These are phyloP conservation scores for Chytriomyces sp. DNA, from an alignment of 192 early-diverging fungal species.

Conservation along the genomic window DNA sequence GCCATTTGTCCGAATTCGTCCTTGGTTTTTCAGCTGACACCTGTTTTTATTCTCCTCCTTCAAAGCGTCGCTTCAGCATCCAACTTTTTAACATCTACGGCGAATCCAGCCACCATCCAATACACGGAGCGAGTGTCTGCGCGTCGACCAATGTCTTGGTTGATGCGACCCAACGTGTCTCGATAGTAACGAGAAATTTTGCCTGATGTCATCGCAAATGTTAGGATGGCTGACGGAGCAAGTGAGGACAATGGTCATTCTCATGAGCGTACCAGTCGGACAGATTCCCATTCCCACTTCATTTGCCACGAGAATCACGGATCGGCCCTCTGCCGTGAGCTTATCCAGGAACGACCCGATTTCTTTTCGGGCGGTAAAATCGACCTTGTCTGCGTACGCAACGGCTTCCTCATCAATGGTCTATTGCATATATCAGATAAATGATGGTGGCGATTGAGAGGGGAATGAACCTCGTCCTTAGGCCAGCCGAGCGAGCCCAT, in stretches of 20 bases:
- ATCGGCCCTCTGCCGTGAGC: constrained; percentile 1
- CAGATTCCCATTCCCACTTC: constrained; percentile 34
- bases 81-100: constrained; percentile 32
- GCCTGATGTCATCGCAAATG: neutral
- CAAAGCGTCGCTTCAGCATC: constrained; percentile 28
- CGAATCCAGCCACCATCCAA: constrained; percentile 35
- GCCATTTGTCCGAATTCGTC: too few species aligned
- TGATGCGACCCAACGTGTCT: constrained; percentile 34
- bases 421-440: too few species aligned
- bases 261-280: constrained; percentile 2
- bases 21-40: too few species aligned
- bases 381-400: constrained; percentile 22
- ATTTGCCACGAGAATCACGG: constrained; percentile 31
- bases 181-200: constrained; percentile 11
- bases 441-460: too few species aligned
- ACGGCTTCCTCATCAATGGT: constrained; percentile 29
- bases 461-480: too few species aligned
- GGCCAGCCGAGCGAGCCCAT: constrained; percentile 22
- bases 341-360: constrained; percentile 21
- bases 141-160: constrained; percentile 35
- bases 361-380: constrained; percentile 22
- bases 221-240: neutral
- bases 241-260: neutral
- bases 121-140: constrained; percentile 24
- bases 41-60: too few species aligned